A percentile compares a stretch with the other conserved stretches of the same genome.
These are phyloP conservation scores for Neofusicoccum kwambonambiense DNA, from an alignment of 2,329 filamentous ascomycete species.

Conservation along the genomic window DNA sequence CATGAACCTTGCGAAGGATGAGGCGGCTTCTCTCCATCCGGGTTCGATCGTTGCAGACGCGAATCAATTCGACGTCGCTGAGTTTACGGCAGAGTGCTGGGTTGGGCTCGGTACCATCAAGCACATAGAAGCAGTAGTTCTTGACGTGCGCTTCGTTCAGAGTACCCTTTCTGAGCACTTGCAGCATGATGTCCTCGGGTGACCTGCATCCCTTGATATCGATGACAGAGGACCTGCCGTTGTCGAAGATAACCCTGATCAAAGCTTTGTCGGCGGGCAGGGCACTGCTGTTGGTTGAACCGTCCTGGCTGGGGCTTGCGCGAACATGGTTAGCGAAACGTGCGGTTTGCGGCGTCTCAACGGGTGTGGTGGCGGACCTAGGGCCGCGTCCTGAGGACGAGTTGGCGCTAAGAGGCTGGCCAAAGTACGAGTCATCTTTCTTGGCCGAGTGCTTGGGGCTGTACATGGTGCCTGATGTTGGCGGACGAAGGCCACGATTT, in stretches of 20 bases:
- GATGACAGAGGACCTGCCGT: constrained; percentile 87
- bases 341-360: constrained; percentile 47
- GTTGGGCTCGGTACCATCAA: constrained; percentile 81
- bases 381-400: constrained; percentile 41
- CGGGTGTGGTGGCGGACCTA: constrained; percentile 16
- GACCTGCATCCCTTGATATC: constrained; percentile 90
- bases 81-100: constrained; percentile 77
- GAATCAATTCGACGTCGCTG: constrained; percentile 83
- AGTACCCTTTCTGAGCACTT: constrained; percentile 82
- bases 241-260: constrained; percentile 90
- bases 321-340: constrained; percentile 63
- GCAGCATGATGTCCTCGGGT: constrained; percentile 87
- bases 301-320: constrained; percentile 81
- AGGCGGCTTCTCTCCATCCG: constrained; percentile 85
- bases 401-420: constrained; percentile 52
- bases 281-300: constrained; percentile 70
- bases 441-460: constrained; percentile 55
- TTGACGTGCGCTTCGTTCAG: constrained; percentile 87
- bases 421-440: constrained; percentile 57
- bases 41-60: constrained; percentile 82
- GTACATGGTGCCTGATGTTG: constrained; percentile 57
- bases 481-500: constrained; percentile 51
- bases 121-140: constrained; percentile 95
- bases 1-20: constrained; percentile 88
- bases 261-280: constrained; percentile 83